These are phyloP conservation scores for Suillus subalutaceus DNA, from an alignment of 768 basidiomycete species.

Conservation along the genomic window DNA sequence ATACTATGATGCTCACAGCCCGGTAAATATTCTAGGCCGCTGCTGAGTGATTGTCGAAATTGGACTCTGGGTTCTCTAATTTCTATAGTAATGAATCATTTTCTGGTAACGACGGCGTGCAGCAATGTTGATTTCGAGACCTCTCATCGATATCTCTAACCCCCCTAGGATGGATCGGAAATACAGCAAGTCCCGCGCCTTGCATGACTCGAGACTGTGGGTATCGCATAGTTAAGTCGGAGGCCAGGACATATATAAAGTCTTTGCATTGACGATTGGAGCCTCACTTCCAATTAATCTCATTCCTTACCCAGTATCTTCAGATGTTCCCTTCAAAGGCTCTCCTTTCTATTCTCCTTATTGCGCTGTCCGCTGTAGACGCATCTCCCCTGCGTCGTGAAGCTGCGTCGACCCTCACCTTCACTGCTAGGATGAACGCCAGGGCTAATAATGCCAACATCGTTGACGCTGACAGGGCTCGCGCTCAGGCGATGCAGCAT, in stretches of 20 bases:
- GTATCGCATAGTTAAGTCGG: conserved; percentile 4
- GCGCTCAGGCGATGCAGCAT: conserved; percentile 18
- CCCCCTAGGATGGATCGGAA: not conserved
- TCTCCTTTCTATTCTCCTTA: conserved; percentile 17
- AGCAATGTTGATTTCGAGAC: not conserved
- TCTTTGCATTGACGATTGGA: not conserved
- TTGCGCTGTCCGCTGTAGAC: conserved; percentile 17
- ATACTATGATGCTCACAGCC: not conserved
- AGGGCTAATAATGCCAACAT: conserved; percentile 12
- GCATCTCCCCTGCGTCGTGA: conserved; percentile 18
- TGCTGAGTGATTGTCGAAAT: not conserved
- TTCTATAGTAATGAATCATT: not conserved
- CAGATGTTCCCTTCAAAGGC: conserved; percentile 20
- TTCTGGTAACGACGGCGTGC: not conserved
- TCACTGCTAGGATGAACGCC: conserved; percentile 19
- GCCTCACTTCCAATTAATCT: conserved; percentile 5
- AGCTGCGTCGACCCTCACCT: conserved; percentile 14
- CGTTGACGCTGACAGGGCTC: conserved; percentile 23
- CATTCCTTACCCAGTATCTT: not conserved
- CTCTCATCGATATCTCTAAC: not conserved
- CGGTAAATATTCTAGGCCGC: not conserved
- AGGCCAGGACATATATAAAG: conserved; percentile 6
- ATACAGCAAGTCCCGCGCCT: not conserved
- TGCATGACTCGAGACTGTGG: no score
- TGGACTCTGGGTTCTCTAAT: not conserved